Conservation (phyloP, 73 alveolate species). For the Breviolum minutum region DNA sequence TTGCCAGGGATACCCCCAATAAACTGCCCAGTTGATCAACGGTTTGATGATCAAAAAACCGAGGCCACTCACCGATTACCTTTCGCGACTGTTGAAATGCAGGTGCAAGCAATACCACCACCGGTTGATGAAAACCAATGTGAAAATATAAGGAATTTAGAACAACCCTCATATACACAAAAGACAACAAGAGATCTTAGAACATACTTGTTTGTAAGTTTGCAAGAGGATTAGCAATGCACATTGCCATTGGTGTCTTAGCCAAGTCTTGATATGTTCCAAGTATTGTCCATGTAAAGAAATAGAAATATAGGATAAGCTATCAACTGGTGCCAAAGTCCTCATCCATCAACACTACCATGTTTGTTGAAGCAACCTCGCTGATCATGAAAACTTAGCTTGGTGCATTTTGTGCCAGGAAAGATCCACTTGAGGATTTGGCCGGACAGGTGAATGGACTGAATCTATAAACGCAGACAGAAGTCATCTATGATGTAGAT, state of each 20-base stretch:
- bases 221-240: too few species aligned
- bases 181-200: too few species aligned
- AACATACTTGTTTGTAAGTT: not conserved
- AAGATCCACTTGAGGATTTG: slow-evolving; percentile 67
- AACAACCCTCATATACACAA: too few species aligned
- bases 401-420: not conserved
- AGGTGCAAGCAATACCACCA: not conserved
- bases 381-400: too few species aligned
- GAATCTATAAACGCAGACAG: not conserved
- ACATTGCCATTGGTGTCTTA: not conserved
- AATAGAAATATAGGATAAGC: too few species aligned
- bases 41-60: not conserved
- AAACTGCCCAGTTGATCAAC: not conserved
- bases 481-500: not conserved
- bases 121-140: too few species aligned
- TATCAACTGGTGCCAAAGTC: not conserved
- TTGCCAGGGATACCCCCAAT: not conserved
- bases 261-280: too few species aligned
- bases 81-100: slow-evolving; percentile 69
- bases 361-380: not conserved
- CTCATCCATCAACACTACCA: not conserved
- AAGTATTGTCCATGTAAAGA: too few species aligned
- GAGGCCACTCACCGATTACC: slow-evolving; percentile 74
- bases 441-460: slow-evolving; percentile 40
- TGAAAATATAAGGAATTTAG: too few species aligned